These are phyloP conservation scores for Perkinsus chesapeaki DNA, from an alignment of 169 alveolate species.

Conservation along the genomic window DNA sequence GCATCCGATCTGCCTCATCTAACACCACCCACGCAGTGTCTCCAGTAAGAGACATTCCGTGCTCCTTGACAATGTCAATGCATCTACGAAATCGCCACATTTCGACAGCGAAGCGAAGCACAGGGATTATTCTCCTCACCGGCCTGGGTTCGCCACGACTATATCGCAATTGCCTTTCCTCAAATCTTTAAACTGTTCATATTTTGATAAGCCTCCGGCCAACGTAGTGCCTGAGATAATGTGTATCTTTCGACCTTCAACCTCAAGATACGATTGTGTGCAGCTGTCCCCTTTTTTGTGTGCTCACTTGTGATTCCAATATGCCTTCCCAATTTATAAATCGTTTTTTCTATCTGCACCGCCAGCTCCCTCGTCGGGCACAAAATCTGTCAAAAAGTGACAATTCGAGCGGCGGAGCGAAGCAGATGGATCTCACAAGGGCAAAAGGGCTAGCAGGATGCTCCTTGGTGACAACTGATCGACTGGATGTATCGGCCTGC, in stretches of 20 bases:
- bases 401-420: not conserved
- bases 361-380: slow-evolving; percentile 78
- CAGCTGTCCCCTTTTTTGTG: not conserved
- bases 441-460: slow-evolving; percentile 26
- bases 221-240: slow-evolving; percentile 42
- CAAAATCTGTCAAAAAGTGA: not conserved
- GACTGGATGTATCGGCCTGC: not conserved
- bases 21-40: slow-evolving; percentile 67
- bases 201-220: slow-evolving; percentile 67
- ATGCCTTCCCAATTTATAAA: slow-evolving; percentile 2
- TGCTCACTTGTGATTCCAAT: not conserved
- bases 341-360: not conserved
- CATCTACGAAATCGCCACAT: slow-evolving; percentile 17
- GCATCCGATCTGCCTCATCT: slow-evolving; percentile 89
- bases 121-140: slow-evolving; percentile 21
- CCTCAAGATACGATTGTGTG: not conserved
- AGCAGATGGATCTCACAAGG: slow-evolving; percentile 16
- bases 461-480: not conserved
- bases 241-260: not conserved
- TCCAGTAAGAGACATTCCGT: slow-evolving; percentile 56
- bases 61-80: slow-evolving; percentile 68
- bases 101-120: not conserved
- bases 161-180: slow-evolving; percentile 63
- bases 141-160: slow-evolving; percentile 88
- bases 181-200: slow-evolving; percentile 43